Base-by-base conservation (phyloP, 257 asterid genomes). In the Nicotiana obtusifolia region DNA sequence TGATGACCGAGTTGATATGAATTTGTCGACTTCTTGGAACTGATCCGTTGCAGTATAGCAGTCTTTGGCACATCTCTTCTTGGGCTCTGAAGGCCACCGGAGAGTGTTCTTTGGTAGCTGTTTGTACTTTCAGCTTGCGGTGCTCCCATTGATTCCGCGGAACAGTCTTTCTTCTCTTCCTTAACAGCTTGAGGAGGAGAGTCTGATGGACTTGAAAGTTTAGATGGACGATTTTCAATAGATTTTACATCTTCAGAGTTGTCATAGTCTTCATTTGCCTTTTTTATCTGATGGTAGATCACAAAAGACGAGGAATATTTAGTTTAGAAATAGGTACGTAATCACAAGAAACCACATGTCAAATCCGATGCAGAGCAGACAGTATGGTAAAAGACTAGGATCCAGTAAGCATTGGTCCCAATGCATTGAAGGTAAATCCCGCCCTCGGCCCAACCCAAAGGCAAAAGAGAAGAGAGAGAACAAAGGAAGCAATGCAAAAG, bases 51-150 rank as follows among this genome's bases (percentile, higher is more conserved):
- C 82, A 94, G 87, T 60, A 95, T 88, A 80, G 91, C 87, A 0
- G 65, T 90, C 87, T 84, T 84, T 41, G 99, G 92, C 31, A 95
- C 93, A 26, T 95, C 91, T 7, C 93, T 81, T 87, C 84, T 91
- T n/a, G 97, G 97, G 84, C 97, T 91, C 82, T 83, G 97, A 65
- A 95, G 95, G 33, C 97, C 97, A 3, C 97, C 97, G 0, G 98
- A 95, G 80, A 95, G 93, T 22, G 91, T 92, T 82, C 98, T 89
- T 86, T 88, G 86, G 90, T 92, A 92, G 81, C 76, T 85, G 4
- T 10, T 67, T 67, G 30, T 68, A 41, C 77, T 68, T 81, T 86
- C 91, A 22, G 87, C 82, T 47, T 76, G 81, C 24, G 89, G 82
- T 81, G 86, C 75, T 86, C 83, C 83, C 11, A 53, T 53, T 86